Percentiles rank a stretch among this genome's conserved stretches.
Evolutionary conservation across 768 basidiomycete genomes (phyloP).

Genomic region (Macrocybe gigantea): DNA sequence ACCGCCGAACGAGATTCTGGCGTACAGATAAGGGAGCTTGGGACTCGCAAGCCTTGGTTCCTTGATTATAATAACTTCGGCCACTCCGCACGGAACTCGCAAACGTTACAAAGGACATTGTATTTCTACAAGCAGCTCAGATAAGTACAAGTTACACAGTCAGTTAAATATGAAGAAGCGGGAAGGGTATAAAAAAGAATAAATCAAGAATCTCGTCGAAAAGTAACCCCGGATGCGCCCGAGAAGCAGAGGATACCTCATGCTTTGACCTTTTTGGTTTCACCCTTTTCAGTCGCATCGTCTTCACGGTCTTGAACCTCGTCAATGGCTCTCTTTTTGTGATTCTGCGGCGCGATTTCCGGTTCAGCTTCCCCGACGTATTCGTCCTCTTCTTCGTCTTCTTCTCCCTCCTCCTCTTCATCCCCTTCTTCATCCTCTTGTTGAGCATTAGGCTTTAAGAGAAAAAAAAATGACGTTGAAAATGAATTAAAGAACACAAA

Average conservation of each 20-base stretch:
- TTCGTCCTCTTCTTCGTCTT: conserved; percentile 15
- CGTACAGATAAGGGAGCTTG: conserved; percentile 41
- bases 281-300: conserved; percentile 20
- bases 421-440: conserved; percentile 27
- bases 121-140: too few species aligned
- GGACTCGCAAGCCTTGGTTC: conserved; percentile 58
- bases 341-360: conserved; percentile 10
- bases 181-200: conserved; percentile 15
- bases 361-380: conserved; percentile 9
- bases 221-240: conserved; percentile 4
- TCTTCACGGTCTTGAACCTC: conserved; percentile 23
- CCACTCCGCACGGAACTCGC: conserved; percentile 5
- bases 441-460: conserved; percentile 19
- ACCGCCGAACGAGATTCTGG: conserved; percentile 52
- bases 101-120: background rate
- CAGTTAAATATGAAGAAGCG: conserved; percentile 2
- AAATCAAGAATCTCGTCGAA: conserved; percentile 11
- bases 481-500: background rate
- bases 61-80: conserved; percentile 27
- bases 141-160: conserved; percentile 6
- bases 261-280: conserved; percentile 35
- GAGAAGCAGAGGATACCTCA: conserved; percentile 13
- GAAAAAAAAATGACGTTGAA: background rate
- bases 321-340: conserved; percentile 31
- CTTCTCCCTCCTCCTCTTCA: conserved; percentile 27